phyloP scores from a whole-genome alignment of 345 rosid species.

The Arabidopsis arenosa region DNA sequence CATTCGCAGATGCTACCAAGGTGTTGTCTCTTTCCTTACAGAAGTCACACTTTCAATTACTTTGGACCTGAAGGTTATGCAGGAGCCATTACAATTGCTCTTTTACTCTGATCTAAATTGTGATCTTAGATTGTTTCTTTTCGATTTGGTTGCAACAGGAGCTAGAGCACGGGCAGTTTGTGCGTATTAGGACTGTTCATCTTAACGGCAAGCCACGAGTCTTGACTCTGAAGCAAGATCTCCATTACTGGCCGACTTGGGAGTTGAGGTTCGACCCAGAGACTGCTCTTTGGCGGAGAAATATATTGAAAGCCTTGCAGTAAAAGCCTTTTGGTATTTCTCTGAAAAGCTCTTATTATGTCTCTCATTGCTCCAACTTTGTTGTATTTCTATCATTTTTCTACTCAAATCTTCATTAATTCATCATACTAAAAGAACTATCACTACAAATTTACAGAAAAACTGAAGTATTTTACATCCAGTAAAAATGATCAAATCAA shows the following conservation, averaged over 20 bases:
- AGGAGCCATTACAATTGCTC: neutral
- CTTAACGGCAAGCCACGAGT: conserved; percentile 93
- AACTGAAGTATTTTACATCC: conserved; percentile 6
- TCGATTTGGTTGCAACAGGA: conserved; percentile 53
- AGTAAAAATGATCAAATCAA: neutral
- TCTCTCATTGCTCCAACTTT: conserved; percentile 25
- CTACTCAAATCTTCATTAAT: conserved; percentile 24
- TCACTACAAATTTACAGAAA: conserved; percentile 20
- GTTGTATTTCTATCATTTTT: conserved; percentile 32
- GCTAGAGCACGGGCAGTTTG: conserved; percentile 83
- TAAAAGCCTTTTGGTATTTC: conserved; percentile 30
- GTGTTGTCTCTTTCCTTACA: conserved; percentile 46
- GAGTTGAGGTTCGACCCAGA: conserved; percentile 82
- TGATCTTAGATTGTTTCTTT: conserved; percentile 5
- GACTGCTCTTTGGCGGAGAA: conserved; percentile 73
- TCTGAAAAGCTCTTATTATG: neutral
- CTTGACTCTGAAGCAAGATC: conserved; percentile 86
- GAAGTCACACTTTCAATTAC: neutral
- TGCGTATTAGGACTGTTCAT: conserved; percentile 81
- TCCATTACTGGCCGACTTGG: conserved; percentile 98
- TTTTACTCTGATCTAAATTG: conserved; percentile 1
- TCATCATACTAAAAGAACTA: conserved; percentile 10
- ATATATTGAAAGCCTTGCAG: conserved; percentile 61
- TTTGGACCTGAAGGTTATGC: neutral
- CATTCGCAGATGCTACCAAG: conserved; percentile 74